phyloP scores from a whole-genome alignment of 495 filamentous ascomycete species.

The Podospora comata region DNA sequence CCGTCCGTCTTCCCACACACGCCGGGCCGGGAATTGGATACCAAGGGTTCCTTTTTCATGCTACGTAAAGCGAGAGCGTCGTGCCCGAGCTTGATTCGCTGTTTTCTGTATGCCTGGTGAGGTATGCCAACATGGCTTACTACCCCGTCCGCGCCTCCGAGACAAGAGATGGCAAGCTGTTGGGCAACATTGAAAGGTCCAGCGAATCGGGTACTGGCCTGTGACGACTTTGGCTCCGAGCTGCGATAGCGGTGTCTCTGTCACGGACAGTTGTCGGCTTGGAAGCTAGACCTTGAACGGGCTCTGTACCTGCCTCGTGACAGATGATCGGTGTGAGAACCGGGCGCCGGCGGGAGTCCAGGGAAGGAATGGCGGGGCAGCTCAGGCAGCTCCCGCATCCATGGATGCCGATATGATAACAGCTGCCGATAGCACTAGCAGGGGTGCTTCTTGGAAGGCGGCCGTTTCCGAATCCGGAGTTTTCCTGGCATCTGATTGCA shows the following conservation, averaged over 20 bases:
- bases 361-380: slow-evolving; percentile 8
- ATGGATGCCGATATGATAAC: slow-evolving; percentile 4
- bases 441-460: neutral
- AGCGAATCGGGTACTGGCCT: slow-evolving; percentile 10
- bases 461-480: slow-evolving; percentile 2
- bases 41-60: neutral
- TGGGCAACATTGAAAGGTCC: neutral
- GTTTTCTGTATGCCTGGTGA: neutral
- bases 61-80: slow-evolving; percentile 5
- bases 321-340: slow-evolving; percentile 15
- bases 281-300: slow-evolving; percentile 7
- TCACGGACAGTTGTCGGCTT: neutral
- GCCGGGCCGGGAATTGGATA: neutral
- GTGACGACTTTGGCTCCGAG: neutral
- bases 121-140: neutral
- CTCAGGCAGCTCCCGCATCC: neutral
- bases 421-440: neutral
- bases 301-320: slow-evolving; percentile 18
- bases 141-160: slow-evolving; percentile 7
- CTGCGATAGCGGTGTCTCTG: neutral
- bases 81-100: slow-evolving; percentile 23
- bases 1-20: neutral
- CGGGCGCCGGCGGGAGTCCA: neutral
- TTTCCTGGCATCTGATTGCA: neutral
- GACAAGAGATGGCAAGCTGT: slow-evolving; percentile 8